Percentiles rank a stretch among this genome's conserved stretches.
Conservation (phyloP, 257 asterid genomes). For the Paulownia fortunei region DNA sequence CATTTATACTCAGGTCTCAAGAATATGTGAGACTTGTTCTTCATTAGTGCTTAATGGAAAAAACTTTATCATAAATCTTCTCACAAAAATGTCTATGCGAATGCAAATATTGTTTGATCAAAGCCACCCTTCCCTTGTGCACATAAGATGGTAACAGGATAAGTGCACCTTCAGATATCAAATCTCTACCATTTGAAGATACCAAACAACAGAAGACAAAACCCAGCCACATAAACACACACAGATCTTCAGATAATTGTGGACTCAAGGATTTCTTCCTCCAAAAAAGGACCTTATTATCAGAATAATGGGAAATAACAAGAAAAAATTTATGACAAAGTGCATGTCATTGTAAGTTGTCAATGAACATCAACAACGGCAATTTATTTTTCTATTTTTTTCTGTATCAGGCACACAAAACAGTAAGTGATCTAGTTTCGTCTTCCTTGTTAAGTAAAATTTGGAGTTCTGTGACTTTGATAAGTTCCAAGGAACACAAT, state of each 20-base stretch:
- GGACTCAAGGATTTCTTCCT: not conserved
- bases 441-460: not conserved
- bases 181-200: not conserved
- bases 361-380: not conserved
- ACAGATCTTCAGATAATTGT: not conserved
- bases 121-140: not conserved
- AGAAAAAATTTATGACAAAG: not conserved
- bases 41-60: not conserved
- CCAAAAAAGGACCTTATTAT: not conserved
- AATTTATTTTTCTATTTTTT: not conserved
- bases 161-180: not conserved
- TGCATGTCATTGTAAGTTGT: not conserved
- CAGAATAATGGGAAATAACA: not conserved
- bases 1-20: not conserved
- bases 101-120: not conserved
- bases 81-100: too few species aligned
- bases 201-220: not conserved
- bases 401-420: not conserved
- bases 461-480: not conserved
- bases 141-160: not conserved
- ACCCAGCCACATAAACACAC: not conserved
- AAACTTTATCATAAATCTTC: not conserved
- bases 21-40: not conserved
- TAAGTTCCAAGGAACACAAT: not conserved
- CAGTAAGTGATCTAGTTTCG: not conserved